Percentiles rank a stretch among this genome's conserved stretches.
Evolutionary conservation across 2,329 filamentous ascomycete genomes (phyloP).

Genomic region (Scytalidium lignicola): DNA sequence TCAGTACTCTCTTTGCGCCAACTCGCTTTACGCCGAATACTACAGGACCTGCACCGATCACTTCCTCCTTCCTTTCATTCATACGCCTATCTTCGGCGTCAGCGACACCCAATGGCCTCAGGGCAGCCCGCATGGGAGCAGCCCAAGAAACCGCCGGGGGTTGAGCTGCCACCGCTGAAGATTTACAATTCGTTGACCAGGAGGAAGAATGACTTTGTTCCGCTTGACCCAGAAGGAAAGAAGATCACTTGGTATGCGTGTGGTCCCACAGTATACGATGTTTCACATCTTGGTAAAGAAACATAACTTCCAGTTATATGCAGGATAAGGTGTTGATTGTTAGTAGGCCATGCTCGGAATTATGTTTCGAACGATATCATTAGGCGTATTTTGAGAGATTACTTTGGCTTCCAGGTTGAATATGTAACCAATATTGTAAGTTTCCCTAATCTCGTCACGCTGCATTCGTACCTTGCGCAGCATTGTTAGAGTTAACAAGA

Average conservation of each 20-base stretch:
- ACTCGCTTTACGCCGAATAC: conserved; percentile 2
- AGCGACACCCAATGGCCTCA: conserved; percentile 3
- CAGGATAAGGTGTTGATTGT: not conserved
- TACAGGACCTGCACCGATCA: not conserved
- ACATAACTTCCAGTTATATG: not conserved
- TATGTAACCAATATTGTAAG: conserved; percentile 70
- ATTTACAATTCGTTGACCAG: conserved; percentile 62
- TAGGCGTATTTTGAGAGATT: conserved; percentile 56
- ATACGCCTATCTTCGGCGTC: not conserved
- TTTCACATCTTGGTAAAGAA: conserved; percentile 47
- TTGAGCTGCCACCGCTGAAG: conserved; percentile 33
- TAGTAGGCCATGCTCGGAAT: conserved; percentile 59
- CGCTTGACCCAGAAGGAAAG: conserved; percentile 43
- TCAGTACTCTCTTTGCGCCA: conserved; percentile 3
- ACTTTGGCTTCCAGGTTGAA: conserved; percentile 58
- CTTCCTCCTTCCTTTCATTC: not conserved
- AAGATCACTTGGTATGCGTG: conserved; percentile 57
- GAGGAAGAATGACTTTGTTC: conserved; percentile 57
- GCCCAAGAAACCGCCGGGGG: conserved; percentile 3
- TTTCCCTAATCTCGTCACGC: conserved; percentile 2
- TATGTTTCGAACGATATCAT: conserved; percentile 67
- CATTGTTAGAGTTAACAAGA: conserved; percentile 1
- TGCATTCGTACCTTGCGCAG: not conserved
- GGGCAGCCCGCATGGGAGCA: conserved; percentile 5
- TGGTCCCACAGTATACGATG: conserved; percentile 65